These are phyloP conservation scores for Lunasporangiospora selenospora DNA, from an alignment of 192 early-diverging fungal genomes.

Conservation along the genomic window DNA sequence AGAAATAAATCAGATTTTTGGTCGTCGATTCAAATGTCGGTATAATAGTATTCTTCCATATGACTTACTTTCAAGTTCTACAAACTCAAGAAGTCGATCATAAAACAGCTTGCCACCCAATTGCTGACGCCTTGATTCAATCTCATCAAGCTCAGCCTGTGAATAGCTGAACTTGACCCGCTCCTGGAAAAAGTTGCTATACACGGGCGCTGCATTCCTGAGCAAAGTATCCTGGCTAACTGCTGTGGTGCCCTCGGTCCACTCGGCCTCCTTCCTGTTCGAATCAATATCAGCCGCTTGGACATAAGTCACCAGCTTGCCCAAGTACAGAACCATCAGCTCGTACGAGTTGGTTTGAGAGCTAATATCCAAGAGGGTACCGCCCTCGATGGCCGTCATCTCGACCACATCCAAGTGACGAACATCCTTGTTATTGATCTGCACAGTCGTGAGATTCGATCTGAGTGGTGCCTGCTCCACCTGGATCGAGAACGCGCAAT, in stretches of 20 bases:
- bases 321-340: slow-evolving; percentile 29
- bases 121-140: slow-evolving; percentile 20
- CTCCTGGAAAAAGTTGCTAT: slow-evolving; percentile 24
- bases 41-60: no score
- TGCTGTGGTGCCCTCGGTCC: slow-evolving; percentile 17
- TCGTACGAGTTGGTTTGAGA: slow-evolving; percentile 39
- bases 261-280: slow-evolving; percentile 25
- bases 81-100: slow-evolving; percentile 39
- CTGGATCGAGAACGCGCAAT: slow-evolving; percentile 32
- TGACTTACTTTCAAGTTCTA: slow-evolving; percentile 23
- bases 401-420: slow-evolving; percentile 20
- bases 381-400: slow-evolving; percentile 25
- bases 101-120: slow-evolving; percentile 43
- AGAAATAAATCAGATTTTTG: not conserved
- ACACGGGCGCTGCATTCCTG: slow-evolving; percentile 14
- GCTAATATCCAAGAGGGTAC: slow-evolving; percentile 38
- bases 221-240: slow-evolving; percentile 8
- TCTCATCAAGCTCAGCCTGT: slow-evolving; percentile 25
- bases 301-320: slow-evolving; percentile 31
- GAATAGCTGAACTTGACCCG: slow-evolving; percentile 23
- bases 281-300: slow-evolving; percentile 28
- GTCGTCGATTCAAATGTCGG: no score
- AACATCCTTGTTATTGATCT: slow-evolving; percentile 37
- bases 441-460: slow-evolving; percentile 33
- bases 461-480: slow-evolving; percentile 10